A percentile compares a stretch with the other conserved stretches of the same genome.
Conservation (phyloP, 2,329 filamentous ascomycete genomes). For the Pyrenochaeta sp. region DNA sequence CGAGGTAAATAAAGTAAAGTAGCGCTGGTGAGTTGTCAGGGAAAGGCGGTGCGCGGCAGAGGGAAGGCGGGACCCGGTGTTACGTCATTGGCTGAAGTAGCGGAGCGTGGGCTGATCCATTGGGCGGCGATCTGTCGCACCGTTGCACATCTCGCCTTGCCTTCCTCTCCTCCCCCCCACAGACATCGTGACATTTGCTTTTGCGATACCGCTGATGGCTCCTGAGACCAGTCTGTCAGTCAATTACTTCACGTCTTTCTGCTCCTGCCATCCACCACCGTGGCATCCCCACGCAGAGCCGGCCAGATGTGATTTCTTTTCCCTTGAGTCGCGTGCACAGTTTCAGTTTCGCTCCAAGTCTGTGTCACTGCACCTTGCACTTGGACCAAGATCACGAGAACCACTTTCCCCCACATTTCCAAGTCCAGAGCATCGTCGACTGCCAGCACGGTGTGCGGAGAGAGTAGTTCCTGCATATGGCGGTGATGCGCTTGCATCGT, state of each 20-base stretch:
- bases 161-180: conserved; percentile 12
- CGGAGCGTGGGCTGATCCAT: conserved; percentile 18
- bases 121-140: conserved; percentile 12
- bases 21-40: conserved; percentile 37
- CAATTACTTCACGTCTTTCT: background rate
- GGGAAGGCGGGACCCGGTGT: conserved; percentile 17
- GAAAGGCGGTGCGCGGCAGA: conserved; percentile 21
- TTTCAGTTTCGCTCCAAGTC: conserved; percentile 4
- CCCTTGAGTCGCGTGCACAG: conserved; percentile 3
- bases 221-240: conserved; percentile 1
- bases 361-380: conserved; percentile 17
- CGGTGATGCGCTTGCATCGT: conserved; percentile 18
- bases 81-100: conserved; percentile 32
- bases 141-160: conserved; percentile 9
- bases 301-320: conserved; percentile 15
- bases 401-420: conserved; percentile 5
- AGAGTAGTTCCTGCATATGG: conserved; percentile 27
- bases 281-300: conserved; percentile 8
- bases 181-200: background rate
- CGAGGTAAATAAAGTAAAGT: conserved; percentile 33
- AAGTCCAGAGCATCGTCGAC: conserved; percentile 14
- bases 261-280: background rate
- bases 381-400: conserved; percentile 19
- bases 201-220: background rate
- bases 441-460: conserved; percentile 20